Percentiles rank a stretch among this genome's conserved stretches.
Evolutionary conservation across 495 filamentous ascomycete species (phyloP).

Genomic region (Penicillium robsamsonii): DNA sequence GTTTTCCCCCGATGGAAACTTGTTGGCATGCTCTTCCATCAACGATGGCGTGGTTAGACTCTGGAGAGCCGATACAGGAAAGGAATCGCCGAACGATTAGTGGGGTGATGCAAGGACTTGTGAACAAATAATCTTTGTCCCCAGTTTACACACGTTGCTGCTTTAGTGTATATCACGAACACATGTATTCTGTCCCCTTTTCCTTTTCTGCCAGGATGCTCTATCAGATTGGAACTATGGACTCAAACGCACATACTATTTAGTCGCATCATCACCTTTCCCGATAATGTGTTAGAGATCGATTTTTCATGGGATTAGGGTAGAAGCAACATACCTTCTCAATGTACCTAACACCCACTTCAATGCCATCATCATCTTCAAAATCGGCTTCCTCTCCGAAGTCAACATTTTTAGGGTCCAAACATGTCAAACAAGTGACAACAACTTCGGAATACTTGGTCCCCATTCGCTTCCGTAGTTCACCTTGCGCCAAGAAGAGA

Average conservation of each 20-base stretch:
- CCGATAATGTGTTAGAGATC: neutral
- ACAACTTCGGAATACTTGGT: slow-evolving; percentile 48
- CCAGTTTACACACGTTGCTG: neutral
- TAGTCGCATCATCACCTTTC: neutral
- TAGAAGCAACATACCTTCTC: slow-evolving; percentile 36
- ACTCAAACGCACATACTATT: neutral
- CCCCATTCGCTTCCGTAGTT: slow-evolving; percentile 49
- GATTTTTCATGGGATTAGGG: neutral
- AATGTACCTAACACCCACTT: slow-evolving; percentile 49
- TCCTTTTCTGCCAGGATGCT: neutral
- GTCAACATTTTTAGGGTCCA: slow-evolving; percentile 46
- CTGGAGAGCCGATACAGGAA: neutral
- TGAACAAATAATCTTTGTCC: neutral
- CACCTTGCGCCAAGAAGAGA: slow-evolving; percentile 32
- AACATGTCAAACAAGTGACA: slow-evolving; percentile 52
- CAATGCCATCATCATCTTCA: slow-evolving; percentile 49
- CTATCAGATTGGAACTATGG: neutral
- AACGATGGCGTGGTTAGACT: neutral
- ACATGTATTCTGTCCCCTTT: neutral
- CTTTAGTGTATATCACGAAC: neutral
- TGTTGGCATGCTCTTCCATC: neutral
- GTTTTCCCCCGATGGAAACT: neutral
- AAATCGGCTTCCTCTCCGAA: slow-evolving; percentile 49
- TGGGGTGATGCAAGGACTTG: neutral
- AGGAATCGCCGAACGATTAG: neutral